Base-by-base conservation (phyloP, 768 basidiomycete species). In the Sarcodon aspratus region DNA sequence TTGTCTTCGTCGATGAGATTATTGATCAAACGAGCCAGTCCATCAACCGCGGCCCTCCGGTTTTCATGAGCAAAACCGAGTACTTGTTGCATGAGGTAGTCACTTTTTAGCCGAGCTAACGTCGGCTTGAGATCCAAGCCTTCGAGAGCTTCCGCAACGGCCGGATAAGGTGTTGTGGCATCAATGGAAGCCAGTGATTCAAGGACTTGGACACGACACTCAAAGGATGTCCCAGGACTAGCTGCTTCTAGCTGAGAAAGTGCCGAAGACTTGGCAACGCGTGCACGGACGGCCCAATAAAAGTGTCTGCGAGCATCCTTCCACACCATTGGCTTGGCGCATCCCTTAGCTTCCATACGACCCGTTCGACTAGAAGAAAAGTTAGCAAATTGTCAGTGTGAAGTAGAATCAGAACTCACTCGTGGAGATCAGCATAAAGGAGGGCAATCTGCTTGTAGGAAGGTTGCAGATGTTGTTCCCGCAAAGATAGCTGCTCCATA, bases 341-440 rank as follows among this genome's bases (percentile, higher is more conserved):
- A 94, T 13, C 90, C 92, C 69, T 97, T 97, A 27, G 94, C 94
- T 67, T 96, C 90, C 93, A 96, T 95, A 44, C 94, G 90, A 44
- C 93, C 93, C 42, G 80, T 76, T 44, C 94, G 90, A 66, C 93
- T 95, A 50, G 48, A 38, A n/a, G 52, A 36, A 27, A 27, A 27
- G 38, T 48, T 33, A 6, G 33, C n/a, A 9, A 18, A 1, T 5
- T 7, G 8, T 13, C 2, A 45, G 36, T 18, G 49, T 33, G 38
- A 37, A 48, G 13, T 11, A 31, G 10, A 21, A 34, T 9, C 33
- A 36, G 17, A 8, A 72, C 89, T 61, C 65, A 92, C 89, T 96
- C 93, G 60, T 95, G 96, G 53, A 96, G 81, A 66, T 99, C 96
- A 33, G 93, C 94, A 60, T 97, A 98, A 32, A 94, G 73, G 51